A percentile compares a stretch with the other conserved stretches of the same genome.
These are phyloP conservation scores for Solidago caesia DNA, from an alignment of 129 eudicot genomes.

Conservation along the genomic window DNA sequence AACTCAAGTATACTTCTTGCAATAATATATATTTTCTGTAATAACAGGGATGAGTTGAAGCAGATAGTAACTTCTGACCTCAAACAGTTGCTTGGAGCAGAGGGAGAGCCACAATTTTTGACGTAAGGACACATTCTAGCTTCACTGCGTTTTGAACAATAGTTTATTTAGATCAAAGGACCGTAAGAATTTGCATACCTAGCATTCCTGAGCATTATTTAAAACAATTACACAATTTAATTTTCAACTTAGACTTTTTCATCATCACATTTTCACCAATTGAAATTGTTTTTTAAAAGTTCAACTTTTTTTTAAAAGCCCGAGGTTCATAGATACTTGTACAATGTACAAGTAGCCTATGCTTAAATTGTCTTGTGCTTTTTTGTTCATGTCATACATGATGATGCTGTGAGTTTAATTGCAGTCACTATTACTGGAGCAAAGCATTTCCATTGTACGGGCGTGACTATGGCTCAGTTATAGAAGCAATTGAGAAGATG, in stretches of 20 bases:
- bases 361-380: background rate
- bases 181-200: background rate
- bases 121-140: constrained; percentile 44
- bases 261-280: background rate
- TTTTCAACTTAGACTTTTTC: background rate
- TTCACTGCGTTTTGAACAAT: too few species aligned
- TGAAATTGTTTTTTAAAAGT: constrained; percentile 17
- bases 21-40: constrained; percentile 8
- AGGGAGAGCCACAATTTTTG: constrained; percentile 75
- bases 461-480: constrained; percentile 60
- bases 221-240: background rate
- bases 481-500: constrained; percentile 84
- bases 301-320: background rate
- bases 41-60: constrained; percentile 80
- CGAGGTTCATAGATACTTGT: background rate
- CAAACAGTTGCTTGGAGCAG: constrained; percentile 77
- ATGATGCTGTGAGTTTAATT: constrained; percentile 24
- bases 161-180: background rate
- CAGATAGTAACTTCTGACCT: constrained; percentile 85
- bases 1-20: constrained; percentile 6
- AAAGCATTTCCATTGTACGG: constrained; percentile 94
- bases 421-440: constrained; percentile 90
- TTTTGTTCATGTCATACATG: constrained; percentile 4
- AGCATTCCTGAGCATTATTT: background rate
- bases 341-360: constrained; percentile 13